These are phyloP conservation scores for Trichothecium roseum DNA, from an alignment of 2,329 filamentous ascomycete genomes.

Conservation along the genomic window DNA sequence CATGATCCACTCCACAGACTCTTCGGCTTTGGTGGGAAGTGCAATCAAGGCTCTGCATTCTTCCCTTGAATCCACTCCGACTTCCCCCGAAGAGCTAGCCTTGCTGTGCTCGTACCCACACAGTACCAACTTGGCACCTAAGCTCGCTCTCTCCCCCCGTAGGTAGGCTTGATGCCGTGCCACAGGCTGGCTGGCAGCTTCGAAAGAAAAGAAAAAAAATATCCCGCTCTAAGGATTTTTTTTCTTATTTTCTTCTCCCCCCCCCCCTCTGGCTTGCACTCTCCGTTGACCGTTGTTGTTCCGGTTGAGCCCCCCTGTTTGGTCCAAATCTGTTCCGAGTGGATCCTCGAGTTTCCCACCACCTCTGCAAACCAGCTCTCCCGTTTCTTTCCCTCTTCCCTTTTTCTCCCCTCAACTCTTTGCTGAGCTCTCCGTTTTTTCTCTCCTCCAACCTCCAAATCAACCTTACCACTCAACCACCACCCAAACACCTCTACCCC, in stretches of 20 bases:
- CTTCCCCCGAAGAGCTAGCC: constrained; percentile 6
- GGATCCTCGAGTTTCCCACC: constrained; percentile 9
- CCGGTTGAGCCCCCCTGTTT: background rate
- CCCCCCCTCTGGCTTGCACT: background rate
- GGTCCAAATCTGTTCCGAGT: constrained; percentile 1
- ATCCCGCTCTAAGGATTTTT: no score
- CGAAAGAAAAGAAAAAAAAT: no score
- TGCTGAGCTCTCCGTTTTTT: constrained; percentile 19
- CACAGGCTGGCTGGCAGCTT: no score
- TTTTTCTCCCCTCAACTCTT: constrained; percentile 24
- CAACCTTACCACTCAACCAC: constrained; percentile 8
- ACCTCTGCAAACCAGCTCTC: constrained; percentile 24
- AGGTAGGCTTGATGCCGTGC: no score
- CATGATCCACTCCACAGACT: constrained; percentile 5
- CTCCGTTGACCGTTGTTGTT: constrained; percentile 1
- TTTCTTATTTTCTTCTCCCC: background rate
- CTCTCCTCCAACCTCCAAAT: constrained; percentile 8
- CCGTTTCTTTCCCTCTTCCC: constrained; percentile 24
- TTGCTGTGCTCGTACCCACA: constrained; percentile 1
- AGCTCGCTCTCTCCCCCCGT: background rate
- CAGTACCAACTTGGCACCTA: constrained; percentile 3
- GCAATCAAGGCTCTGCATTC: constrained; percentile 5
- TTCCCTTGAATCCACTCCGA: constrained; percentile 4
- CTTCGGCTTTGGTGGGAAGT: background rate
- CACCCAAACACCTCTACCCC: constrained; percentile 26